These are phyloP conservation scores for Salinomyces thailandicus DNA, from an alignment of 2,329 filamentous ascomycete genomes.

Conservation along the genomic window DNA sequence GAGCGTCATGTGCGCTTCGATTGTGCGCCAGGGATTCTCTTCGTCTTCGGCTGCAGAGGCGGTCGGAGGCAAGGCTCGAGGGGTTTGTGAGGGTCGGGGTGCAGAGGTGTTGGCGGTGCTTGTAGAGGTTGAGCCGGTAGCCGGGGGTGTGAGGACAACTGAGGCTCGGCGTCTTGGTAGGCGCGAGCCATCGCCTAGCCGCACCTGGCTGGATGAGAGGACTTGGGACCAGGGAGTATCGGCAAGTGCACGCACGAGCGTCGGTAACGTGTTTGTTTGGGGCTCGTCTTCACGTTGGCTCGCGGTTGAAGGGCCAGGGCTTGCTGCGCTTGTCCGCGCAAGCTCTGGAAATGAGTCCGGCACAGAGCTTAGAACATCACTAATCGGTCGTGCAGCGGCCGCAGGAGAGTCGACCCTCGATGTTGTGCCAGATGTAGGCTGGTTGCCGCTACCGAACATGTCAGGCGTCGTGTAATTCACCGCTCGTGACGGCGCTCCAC, in stretches of 20 bases:
- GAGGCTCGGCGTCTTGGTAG: constrained; percentile 32
- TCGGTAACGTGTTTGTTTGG: constrained; percentile 1
- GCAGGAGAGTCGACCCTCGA: neutral
- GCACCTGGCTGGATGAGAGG: constrained; percentile 6
- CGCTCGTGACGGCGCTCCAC: constrained; percentile 27
- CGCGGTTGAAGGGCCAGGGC: constrained; percentile 3
- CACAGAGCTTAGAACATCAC: constrained; percentile 17
- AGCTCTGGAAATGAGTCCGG: constrained; percentile 21
- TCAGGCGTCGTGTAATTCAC: constrained; percentile 33
- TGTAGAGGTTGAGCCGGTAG: constrained; percentile 4
- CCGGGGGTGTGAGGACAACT: constrained; percentile 27
- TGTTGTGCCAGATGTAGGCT: neutral
- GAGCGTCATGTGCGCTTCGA: constrained; percentile 35
- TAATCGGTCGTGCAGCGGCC: constrained; percentile 10
- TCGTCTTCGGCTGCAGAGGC: constrained; percentile 20
- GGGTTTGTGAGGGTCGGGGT: neutral
- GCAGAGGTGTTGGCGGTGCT: neutral
- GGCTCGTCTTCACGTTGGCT: neutral
- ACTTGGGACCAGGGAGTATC: constrained; percentile 8
- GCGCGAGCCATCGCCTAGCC: constrained; percentile 13
- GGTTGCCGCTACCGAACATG: constrained; percentile 14
- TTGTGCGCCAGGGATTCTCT: constrained; percentile 38
- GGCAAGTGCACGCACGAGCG: constrained; percentile 8
- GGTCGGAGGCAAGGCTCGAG: neutral
- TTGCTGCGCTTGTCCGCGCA: constrained; percentile 16